Conservation (phyloP, 2,329 filamentous ascomycete species). For the Alternaria longipes region DNA sequence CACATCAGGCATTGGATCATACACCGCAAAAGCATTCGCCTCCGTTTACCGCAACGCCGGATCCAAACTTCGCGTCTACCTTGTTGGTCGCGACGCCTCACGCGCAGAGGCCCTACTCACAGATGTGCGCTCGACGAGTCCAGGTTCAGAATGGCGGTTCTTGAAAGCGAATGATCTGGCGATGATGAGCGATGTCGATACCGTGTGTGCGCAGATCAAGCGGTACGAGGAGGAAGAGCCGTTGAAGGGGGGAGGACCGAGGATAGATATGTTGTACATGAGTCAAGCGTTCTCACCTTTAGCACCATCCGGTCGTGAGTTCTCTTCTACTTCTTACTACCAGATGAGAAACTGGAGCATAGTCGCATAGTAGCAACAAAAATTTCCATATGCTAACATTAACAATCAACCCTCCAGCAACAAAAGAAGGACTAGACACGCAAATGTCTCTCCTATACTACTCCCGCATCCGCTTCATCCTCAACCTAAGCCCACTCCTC, state of each 20-base stretch:
- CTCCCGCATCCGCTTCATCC: constrained; percentile 52
- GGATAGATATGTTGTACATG: constrained; percentile 49
- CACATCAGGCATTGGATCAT: constrained; percentile 40
- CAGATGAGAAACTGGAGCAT: too few relatives aligned
- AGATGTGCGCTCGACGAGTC: constrained; percentile 38
- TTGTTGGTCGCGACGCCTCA: constrained; percentile 53
- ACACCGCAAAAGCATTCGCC: constrained; percentile 31
- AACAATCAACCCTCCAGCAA: constrained; percentile 35
- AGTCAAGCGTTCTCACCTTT: constrained; percentile 39
- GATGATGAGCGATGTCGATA: constrained; percentile 49
- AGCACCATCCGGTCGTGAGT: constrained; percentile 58
- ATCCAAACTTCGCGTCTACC: constrained; percentile 51
- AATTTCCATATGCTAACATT: background rate
- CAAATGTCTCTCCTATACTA: constrained; percentile 49
- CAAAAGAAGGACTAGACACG: constrained; percentile 48
- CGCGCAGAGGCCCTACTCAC: constrained; percentile 39
- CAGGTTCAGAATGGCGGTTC: constrained; percentile 47
- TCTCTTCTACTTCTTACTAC: too few relatives aligned
- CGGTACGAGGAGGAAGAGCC: constrained; percentile 31
- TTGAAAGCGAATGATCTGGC: constrained; percentile 44
- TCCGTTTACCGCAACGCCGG: constrained; percentile 15
- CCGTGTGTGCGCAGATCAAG: constrained; percentile 39
- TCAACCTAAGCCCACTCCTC: constrained; percentile 48
- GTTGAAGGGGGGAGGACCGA: constrained; percentile 28
- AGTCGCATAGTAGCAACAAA: too few relatives aligned